phyloP scores from a whole-genome alignment of 225 moss, liverwort and hornwort species.

The Sphagnum contortum region DNA sequence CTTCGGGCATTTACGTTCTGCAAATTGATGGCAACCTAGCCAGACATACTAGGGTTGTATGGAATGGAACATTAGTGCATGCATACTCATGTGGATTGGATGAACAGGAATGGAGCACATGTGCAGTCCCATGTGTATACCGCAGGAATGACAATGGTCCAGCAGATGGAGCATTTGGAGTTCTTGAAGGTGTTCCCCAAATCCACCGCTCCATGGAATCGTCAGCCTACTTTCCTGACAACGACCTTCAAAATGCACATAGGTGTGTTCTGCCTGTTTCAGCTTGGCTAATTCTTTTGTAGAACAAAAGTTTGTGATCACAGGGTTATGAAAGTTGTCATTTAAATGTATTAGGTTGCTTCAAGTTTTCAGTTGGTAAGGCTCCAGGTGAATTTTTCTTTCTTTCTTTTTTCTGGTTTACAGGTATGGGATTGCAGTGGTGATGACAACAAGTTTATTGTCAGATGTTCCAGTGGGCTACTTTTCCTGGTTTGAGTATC shows the following conservation, averaged over 20 bases:
- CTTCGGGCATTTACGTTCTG: no score
- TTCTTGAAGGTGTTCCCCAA: constrained; percentile 9
- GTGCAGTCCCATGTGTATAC: constrained; percentile 8
- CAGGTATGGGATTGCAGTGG: constrained; percentile 58
- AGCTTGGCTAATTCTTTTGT: no score
- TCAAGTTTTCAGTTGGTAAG: no score
- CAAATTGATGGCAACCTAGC: no score
- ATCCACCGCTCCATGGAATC: constrained; percentile 48
- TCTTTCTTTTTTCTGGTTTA: neutral
- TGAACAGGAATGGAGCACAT: constrained; percentile 5
- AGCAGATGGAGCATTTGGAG: constrained; percentile 27
- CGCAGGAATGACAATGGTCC: neutral
- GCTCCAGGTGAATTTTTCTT: no score
- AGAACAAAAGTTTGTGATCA: no score
- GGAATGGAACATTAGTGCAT: no score
- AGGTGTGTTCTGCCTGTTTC: constrained; percentile 2
- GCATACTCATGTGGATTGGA: no score
- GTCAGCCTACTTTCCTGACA: constrained; percentile 38
- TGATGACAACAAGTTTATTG: constrained; percentile 90
- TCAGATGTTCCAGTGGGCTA: constrained; percentile 99
- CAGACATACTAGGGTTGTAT: no score
- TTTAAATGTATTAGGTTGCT: no score
- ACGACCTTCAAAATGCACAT: constrained; percentile 16
- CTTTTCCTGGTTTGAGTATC: constrained; percentile 93
- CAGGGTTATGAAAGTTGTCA: no score